Conservation (phyloP, 108 stramenopile species). For the Discostella stelligeroides region DNA sequence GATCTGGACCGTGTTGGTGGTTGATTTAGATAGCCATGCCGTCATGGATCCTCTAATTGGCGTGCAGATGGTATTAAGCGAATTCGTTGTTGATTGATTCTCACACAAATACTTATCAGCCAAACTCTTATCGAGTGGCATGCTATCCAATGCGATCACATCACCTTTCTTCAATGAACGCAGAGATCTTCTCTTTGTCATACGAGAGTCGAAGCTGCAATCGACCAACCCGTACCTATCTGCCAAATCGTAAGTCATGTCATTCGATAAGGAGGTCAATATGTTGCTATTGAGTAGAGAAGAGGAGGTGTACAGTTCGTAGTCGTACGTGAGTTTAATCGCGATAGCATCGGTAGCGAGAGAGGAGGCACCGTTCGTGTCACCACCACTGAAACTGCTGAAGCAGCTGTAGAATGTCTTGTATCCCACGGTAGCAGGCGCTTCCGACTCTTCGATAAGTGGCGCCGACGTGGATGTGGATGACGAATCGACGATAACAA, state of each 20-base stretch:
- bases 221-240: neutral
- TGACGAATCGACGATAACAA: too few species aligned
- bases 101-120: constrained; percentile 1
- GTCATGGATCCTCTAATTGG: constrained; percentile 23
- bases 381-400: neutral
- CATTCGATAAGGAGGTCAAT: constrained; percentile 10
- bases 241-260: constrained; percentile 10
- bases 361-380: neutral
- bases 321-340: constrained; percentile 18
- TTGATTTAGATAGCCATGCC: neutral
- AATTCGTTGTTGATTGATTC: neutral
- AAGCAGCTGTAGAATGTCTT: neutral
- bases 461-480: too few species aligned
- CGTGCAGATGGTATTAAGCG: constrained; percentile 6
- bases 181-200: constrained; percentile 7
- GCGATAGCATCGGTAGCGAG: neutral
- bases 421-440: neutral
- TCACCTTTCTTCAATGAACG: constrained; percentile 9
- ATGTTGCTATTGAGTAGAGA: neutral
- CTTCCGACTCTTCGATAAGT: too few species aligned
- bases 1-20: constrained; percentile 1
- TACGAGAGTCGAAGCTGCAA: neutral
- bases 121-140: constrained; percentile 7
- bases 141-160: constrained; percentile 12
- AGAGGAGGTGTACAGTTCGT: constrained; percentile 8